phyloP scores from a whole-genome alignment of 2,329 filamentous ascomycete species.

The Diplocarpon rosae region DNA sequence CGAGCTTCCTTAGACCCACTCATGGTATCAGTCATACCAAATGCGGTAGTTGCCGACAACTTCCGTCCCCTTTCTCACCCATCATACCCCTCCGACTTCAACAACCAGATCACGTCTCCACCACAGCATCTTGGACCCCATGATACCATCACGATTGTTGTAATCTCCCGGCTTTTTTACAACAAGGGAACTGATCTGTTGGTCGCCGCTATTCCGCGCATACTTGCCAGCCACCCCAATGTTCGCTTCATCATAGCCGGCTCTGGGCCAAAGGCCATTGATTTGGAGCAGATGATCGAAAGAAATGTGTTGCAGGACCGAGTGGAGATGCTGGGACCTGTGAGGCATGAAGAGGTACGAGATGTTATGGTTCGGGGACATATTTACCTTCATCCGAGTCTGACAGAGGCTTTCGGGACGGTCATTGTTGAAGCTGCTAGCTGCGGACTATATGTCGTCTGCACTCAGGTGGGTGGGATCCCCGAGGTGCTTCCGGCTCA shows the following conservation, averaged over 20 bases:
- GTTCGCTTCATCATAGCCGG: slow-evolving; percentile 96
- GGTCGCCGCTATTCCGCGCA: slow-evolving; percentile 90
- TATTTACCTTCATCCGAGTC: slow-evolving; percentile 87
- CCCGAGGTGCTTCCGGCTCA: slow-evolving; percentile 90
- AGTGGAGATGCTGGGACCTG: slow-evolving; percentile 81
- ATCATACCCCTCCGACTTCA: slow-evolving; percentile 31
- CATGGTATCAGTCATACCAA: slow-evolving; percentile 97
- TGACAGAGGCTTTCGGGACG: slow-evolving; percentile 95
- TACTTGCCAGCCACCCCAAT: slow-evolving; percentile 79
- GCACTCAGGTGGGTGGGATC: slow-evolving; percentile 91
- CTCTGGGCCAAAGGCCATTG: slow-evolving; percentile 91
- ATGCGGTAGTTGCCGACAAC: slow-evolving; percentile 93
- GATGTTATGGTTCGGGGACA: slow-evolving; percentile 96
- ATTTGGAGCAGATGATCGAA: slow-evolving; percentile 96
- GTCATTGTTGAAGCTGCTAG: slow-evolving; percentile 96
- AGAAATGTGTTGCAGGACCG: slow-evolving; percentile 87
- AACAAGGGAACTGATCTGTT: slow-evolving; percentile 97
- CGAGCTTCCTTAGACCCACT: slow-evolving; percentile 87
- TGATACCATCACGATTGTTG: slow-evolving; percentile 89
- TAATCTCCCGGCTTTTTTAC: slow-evolving; percentile 94
- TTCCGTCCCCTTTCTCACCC: slow-evolving; percentile 62
- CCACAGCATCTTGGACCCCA: slow-evolving; percentile 64
- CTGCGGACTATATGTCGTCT: slow-evolving; percentile 92
- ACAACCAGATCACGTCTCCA: slow-evolving; percentile 32
- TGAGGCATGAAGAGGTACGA: slow-evolving; percentile 91